Evolutionary conservation across 2,329 filamentous ascomycete genomes (phyloP).

Genomic region (Cyphellophora europaea): DNA sequence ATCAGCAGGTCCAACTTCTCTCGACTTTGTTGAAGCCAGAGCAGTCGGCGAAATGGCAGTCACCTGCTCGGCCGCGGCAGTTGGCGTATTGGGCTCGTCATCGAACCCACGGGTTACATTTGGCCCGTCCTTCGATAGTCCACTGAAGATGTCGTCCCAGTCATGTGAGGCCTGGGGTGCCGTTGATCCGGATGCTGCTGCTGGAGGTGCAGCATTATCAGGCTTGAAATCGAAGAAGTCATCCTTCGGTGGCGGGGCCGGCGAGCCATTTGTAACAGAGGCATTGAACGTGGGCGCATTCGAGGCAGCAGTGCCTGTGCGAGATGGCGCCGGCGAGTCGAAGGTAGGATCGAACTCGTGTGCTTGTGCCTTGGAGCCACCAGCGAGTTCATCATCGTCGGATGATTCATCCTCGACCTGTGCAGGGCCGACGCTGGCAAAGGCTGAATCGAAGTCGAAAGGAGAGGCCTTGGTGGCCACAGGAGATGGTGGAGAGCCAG

Average conservation of each 20-base stretch:
- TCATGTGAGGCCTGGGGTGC: slow-evolving; percentile 52
- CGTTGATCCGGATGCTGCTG: slow-evolving; percentile 27
- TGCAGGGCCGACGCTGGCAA: slow-evolving; percentile 33
- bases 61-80: not conserved
- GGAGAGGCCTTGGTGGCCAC: slow-evolving; percentile 22
- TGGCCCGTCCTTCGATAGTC: slow-evolving; percentile 38
- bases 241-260: slow-evolving; percentile 24
- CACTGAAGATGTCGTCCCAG: slow-evolving; percentile 91
- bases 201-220: slow-evolving; percentile 19
- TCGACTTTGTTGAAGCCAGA: slow-evolving; percentile 1
- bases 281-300: slow-evolving; percentile 13
- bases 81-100: not conserved
- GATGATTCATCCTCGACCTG: slow-evolving; percentile 34
- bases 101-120: not conserved
- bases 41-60: slow-evolving; percentile 3
- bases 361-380: slow-evolving; percentile 31
- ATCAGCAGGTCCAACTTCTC: not conserved
- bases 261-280: slow-evolving; percentile 13
- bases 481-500: not conserved
- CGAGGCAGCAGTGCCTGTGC: slow-evolving; percentile 25
- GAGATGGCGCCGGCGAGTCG: slow-evolving; percentile 28
- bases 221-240: slow-evolving; percentile 41
- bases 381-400: slow-evolving; percentile 43
- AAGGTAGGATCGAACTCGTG: slow-evolving; percentile 38
- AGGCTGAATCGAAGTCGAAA: slow-evolving; percentile 38